Evolutionary conservation across 2,329 filamentous ascomycete genomes (phyloP), one percentile per base, ranked within the genome.

Genomic region (Macrophomina pseudophaseolina): DNA sequence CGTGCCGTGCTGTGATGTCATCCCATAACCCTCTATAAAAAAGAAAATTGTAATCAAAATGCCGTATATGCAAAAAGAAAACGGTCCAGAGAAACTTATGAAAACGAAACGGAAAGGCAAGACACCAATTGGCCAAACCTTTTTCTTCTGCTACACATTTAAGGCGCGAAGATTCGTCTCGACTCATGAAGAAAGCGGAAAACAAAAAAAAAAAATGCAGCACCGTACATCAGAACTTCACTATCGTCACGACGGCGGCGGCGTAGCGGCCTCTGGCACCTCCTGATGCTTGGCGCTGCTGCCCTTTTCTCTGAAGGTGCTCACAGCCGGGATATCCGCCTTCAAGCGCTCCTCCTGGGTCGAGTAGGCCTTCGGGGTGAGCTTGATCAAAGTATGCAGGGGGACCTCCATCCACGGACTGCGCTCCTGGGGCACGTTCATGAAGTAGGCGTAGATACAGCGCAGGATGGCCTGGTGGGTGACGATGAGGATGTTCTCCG

Each of bases 381-480:
- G 85, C 81, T 97, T 97, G 81, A 99, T 98, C 56, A 99, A 85
- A 8, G 93, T 97, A 79, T 99, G 95, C 68, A 99, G 85, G 6
- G 95, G 95, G 8, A 99, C 95, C 74, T 97, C 94, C 91, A 98
- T 97, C 95, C 95, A 99, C 0, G 95, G 95, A 71, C 91, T 95
- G 80, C 92, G 88, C 72, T 94, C 89, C 79, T 98, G 95, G 65
- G 93, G 90, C 74, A 95, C 93, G 74, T 98, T 97, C 91, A 97
- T 97, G 79, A 98, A 99, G 80, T 99, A 99, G 35, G 95, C 93
- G 76, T 98, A 99, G 74, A 99, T 97, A 83, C 95, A 99, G 68
- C 95, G 89, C 69, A 99, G 84, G 40, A 99, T 94, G 14, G 95
- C 95, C 81, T 99, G 95, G 78, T 99, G 95, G 3, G 95, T 98